Evolutionary conservation across 2,329 filamentous ascomycete genomes (phyloP), one percentile per base, ranked within the genome.

Genomic region (Diaporthe caulivora): DNA sequence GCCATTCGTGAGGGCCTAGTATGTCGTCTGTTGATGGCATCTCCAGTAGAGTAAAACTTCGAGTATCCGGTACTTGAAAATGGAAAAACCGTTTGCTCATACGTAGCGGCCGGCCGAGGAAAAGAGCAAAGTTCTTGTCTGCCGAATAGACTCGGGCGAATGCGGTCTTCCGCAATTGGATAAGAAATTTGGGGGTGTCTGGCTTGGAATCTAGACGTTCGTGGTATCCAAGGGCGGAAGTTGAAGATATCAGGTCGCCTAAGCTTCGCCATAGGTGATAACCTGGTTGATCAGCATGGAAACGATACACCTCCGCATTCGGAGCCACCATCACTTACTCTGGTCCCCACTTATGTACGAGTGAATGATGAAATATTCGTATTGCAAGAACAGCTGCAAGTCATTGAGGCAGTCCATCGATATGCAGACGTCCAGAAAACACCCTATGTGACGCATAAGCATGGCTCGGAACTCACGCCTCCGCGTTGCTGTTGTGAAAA

Each of bases 291-390:
- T 55, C 11, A 55, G 53, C 53, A 6, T 2, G 29, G 53, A n/a
- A 34, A 55, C 6, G 53, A 13, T 10, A 15, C 1, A 24, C 2
- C 0, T 34, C 29, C 7, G 1, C 4, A 18, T 34, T 3, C 2
- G 26, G 1, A 34, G n/a, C 5, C n/a, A 31, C 2, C 1, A n/a
- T 18, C 29, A 11, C 29, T 34, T 55, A 55, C 53, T 55, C 26
- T 55, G 53, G 29, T 55, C 53, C n/a, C 53, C 53, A 17, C 34
- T 18, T 29, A 55, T 55, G n/a, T 55, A 55, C 53, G 53, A 55
- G 53, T 21, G 18, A 6, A 55, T 34, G 8, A 55, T 55, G 53
- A 55, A 34, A 21, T 55, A 55, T 34, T 55, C 53, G 8, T 55
- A 55, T 29, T 55, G 53, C 29, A 55, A 55, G 53, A 55, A 55